phyloP scores from a whole-genome alignment of 2,329 filamentous ascomycete species.

The Cytospora piceae region DNA sequence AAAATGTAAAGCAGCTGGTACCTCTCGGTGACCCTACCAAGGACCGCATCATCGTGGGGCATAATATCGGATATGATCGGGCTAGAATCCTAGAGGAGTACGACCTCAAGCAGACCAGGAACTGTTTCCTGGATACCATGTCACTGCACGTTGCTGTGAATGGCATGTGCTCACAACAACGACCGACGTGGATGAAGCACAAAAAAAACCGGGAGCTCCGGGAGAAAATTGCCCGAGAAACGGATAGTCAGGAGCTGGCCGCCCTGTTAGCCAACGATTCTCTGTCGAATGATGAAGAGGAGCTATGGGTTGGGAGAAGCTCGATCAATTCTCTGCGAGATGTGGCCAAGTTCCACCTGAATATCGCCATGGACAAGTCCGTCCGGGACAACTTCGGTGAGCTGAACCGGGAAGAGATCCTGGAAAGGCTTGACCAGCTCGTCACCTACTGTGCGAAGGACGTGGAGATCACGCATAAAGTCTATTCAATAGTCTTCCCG shows the following conservation, averaged over 20 bases:
- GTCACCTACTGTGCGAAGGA: conserved; percentile 95
- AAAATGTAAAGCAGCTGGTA: conserved; percentile 78
- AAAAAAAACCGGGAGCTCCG: conserved; percentile 85
- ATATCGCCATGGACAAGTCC: conserved; percentile 88
- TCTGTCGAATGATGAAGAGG: conserved; percentile 82
- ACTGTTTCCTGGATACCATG: conserved; percentile 95
- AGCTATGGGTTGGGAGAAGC: conserved; percentile 92
- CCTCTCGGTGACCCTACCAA: conserved; percentile 78
- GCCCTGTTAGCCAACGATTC: conserved; percentile 69
- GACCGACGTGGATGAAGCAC: conserved; percentile 97
- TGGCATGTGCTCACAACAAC: conserved; percentile 96
- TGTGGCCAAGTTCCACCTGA: conserved; percentile 94
- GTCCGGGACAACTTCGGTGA: conserved; percentile 85
- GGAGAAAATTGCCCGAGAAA: conserved; percentile 76
- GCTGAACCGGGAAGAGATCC: conserved; percentile 71
- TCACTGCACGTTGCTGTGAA: conserved; percentile 97
- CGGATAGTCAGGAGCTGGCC: conserved; percentile 71
- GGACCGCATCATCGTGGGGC: conserved; percentile 82
- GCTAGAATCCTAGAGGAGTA: conserved; percentile 91
- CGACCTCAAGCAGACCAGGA: conserved; percentile 77
- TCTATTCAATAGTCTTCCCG: conserved; percentile 93
- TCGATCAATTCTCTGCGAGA: conserved; percentile 94
- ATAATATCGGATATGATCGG: conserved; percentile 95
- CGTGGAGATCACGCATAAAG: conserved; percentile 86
- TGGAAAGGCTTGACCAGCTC: conserved; percentile 76